Evolutionary conservation across 2,329 filamentous ascomycete species (phyloP).

Genomic region (Phialophora macrospora): DNA sequence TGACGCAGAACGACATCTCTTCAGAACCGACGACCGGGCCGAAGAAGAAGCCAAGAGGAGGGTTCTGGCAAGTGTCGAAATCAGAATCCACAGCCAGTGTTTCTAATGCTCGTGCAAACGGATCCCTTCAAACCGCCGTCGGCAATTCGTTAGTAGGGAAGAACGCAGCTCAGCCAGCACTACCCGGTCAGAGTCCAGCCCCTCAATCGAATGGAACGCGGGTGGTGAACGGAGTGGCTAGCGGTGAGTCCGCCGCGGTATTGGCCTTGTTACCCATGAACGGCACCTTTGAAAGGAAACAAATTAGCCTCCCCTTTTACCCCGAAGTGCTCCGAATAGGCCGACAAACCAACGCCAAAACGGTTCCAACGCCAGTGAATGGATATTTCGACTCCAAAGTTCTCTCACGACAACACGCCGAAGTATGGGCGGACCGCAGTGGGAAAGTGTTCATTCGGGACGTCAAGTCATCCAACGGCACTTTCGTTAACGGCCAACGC

Average conservation of each 20-base stretch:
- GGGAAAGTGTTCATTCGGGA: constrained; percentile 96
- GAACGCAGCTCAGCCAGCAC: constrained; percentile 50
- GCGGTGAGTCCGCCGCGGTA: constrained; percentile 70
- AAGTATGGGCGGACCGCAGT: constrained; percentile 84
- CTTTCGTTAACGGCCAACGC: constrained; percentile 91
- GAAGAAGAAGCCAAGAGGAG: constrained; percentile 56
- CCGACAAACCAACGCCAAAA: constrained; percentile 96
- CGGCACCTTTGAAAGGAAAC: constrained; percentile 95
- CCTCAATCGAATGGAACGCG: constrained; percentile 63
- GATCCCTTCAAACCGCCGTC: constrained; percentile 54
- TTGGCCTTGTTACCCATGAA: constrained; percentile 89
- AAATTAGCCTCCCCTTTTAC: constrained; percentile 87
- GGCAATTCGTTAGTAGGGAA: constrained; percentile 34
- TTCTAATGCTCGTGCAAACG: constrained; percentile 65
- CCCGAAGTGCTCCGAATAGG: constrained; percentile 96
- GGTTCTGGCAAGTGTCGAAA: constrained; percentile 69
- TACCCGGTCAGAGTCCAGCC: constrained; percentile 74
- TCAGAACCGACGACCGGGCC: constrained; percentile 45
- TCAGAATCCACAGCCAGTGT: constrained; percentile 68
- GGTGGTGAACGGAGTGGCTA: constrained; percentile 49
- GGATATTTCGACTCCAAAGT: constrained; percentile 99
- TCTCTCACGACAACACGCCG: constrained; percentile 91
- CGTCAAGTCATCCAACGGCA: constrained; percentile 98
- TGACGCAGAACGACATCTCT: constrained; percentile 43
- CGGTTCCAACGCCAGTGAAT: constrained; percentile 85